Evolutionary conservation across 2,329 filamentous ascomycete genomes (phyloP).

Genomic region (Akanthomyces muscarius): DNA sequence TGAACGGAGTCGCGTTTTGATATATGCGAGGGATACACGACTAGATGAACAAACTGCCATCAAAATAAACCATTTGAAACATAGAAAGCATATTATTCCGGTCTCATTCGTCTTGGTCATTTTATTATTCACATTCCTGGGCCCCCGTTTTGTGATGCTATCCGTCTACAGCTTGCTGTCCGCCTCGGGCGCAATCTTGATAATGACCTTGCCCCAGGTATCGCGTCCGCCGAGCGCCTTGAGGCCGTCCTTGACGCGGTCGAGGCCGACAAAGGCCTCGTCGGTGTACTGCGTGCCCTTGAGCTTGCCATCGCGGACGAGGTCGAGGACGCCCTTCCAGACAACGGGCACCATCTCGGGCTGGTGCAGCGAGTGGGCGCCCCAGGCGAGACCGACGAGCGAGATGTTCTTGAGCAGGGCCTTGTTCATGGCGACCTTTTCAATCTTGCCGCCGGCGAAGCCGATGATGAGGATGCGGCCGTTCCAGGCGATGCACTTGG

Average conservation of each 20-base stretch:
- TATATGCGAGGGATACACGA: neutral
- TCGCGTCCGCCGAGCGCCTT: conserved; percentile 72
- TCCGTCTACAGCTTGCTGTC: conserved; percentile 49
- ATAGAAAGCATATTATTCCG: neutral
- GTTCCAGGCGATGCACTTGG: conserved; percentile 93
- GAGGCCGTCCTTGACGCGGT: conserved; percentile 72
- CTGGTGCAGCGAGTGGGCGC: conserved; percentile 73
- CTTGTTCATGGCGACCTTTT: conserved; percentile 89
- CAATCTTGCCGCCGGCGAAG: conserved; percentile 71
- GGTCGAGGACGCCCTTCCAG: conserved; percentile 75
- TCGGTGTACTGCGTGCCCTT: conserved; percentile 79
- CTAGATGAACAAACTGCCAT: conserved; percentile 3
- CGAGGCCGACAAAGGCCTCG: conserved; percentile 75
- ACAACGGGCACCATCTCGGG: conserved; percentile 65
- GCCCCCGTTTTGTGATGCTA: neutral
- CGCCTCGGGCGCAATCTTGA: conserved; percentile 70
- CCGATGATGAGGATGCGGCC: conserved; percentile 83
- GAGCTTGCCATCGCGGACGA: conserved; percentile 77
- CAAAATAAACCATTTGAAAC: conserved; percentile 7
- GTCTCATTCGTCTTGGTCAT: neutral
- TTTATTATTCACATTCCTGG: neutral
- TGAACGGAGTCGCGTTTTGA: conserved; percentile 10
- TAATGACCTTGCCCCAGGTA: conserved; percentile 95
- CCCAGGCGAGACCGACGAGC: conserved; percentile 89
- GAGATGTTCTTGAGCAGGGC: conserved; percentile 91